Evolutionary conservation across 768 basidiomycete genomes (phyloP), one percentile per base, ranked within the genome.

Genomic region (Suillus placidus): DNA sequence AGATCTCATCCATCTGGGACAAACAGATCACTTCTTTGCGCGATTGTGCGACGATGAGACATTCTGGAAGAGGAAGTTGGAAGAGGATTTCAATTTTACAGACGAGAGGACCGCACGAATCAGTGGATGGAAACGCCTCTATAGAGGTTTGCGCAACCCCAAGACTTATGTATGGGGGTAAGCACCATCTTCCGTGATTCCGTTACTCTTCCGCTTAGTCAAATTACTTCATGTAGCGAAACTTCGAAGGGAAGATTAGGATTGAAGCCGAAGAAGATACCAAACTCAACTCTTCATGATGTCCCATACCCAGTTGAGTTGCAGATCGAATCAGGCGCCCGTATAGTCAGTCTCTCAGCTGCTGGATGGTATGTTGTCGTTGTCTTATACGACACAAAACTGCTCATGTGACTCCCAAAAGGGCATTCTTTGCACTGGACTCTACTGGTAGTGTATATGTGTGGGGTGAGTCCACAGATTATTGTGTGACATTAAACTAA

Each of bases 401-500:
- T 40, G 32, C 40, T n/a, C 35, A 40, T 57, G 49, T 62, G 30
- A 20, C 10, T 60, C 18, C 42, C 26, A 37, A 54, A 65, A 95
- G 93, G 93, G 92, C 89, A 38, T 96, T 94, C 76, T 90, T 94
- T 71, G 93, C 92, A 2, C 78, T 96, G 47, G 92, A 95, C 75
- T 88, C 91, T 1, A 75, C 84, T 58, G 94, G 94, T 8, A 76
- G 79, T 38, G 77, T 96, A 30, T 84, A 88, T 71, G 89, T 89
- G n/a, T 96, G 94, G 93, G 95, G 93, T 92, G 70, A 65, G 80
- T 72, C 14, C 7, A 32, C 58, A 40, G 9, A 58, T 30, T 37
- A 34, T 56, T 55, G 34, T 56, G 56, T 57, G 56, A 62, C 38
- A 43, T 49, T 30, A 30, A 18, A 34, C 64, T 64, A 62, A 71